Percentiles rank a stretch among this genome's conserved stretches.
Conservation (phyloP, 1,284 basidiomycete species). For the Ceratobasidium sp. region DNA sequence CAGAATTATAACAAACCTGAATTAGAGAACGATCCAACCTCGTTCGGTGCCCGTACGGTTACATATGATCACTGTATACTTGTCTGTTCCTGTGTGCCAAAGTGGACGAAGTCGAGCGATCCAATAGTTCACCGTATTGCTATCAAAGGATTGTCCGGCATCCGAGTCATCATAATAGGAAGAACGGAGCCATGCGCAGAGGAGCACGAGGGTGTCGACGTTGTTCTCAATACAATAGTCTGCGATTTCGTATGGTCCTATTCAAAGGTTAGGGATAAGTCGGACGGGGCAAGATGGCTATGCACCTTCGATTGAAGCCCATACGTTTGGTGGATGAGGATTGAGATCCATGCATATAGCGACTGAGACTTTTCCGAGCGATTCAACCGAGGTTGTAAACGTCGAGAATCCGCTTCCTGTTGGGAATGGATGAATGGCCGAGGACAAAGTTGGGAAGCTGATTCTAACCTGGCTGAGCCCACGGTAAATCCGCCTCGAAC, state of each 20-base stretch:
- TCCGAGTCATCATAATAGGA: slow-evolving; percentile 46
- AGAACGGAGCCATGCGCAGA: slow-evolving; percentile 76
- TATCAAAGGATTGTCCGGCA: slow-evolving; percentile 53
- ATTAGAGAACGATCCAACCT: slow-evolving; percentile 47
- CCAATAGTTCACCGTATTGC: slow-evolving; percentile 73
- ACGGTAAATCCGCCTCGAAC: slow-evolving; percentile 80
- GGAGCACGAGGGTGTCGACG: slow-evolving; percentile 72
- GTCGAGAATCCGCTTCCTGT: slow-evolving; percentile 75
- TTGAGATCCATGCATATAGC: slow-evolving; percentile 93
- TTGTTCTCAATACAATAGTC: slow-evolving; percentile 64
- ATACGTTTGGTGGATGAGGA: slow-evolving; percentile 59
- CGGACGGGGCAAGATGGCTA: not conserved
- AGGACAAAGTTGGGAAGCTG: too few species aligned
- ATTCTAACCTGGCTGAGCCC: slow-evolving; percentile 82
- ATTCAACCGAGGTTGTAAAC: slow-evolving; percentile 60
- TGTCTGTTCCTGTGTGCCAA: slow-evolving; percentile 53
- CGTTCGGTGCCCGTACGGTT: slow-evolving; percentile 55
- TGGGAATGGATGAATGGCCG: too few species aligned
- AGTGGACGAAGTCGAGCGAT: slow-evolving; percentile 66
- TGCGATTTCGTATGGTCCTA: slow-evolving; percentile 83
- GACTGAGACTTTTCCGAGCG: slow-evolving; percentile 65
- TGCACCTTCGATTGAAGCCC: slow-evolving; percentile 53
- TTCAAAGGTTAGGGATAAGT: slow-evolving; percentile 43
- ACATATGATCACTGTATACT: slow-evolving; percentile 51
- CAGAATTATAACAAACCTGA: not conserved